Percentiles rank a stretch among this genome's conserved stretches.
Evolutionary conservation across 495 filamentous ascomycete genomes (phyloP).

Genomic region (Xylaria sp.): DNA sequence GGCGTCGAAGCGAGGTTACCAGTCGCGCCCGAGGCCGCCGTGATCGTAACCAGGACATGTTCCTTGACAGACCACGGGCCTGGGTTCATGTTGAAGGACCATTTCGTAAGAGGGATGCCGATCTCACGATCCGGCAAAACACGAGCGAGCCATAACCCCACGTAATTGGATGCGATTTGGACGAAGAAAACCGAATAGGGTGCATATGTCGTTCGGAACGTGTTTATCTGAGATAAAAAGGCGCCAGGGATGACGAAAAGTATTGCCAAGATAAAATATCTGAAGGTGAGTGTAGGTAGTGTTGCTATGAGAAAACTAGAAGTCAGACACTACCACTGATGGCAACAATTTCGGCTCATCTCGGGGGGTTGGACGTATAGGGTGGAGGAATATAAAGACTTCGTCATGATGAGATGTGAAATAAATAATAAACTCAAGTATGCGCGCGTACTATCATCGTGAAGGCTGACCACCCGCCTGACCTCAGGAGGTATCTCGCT

Average conservation of each 20-base stretch:
- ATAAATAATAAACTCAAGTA: not conserved
- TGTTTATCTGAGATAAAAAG: conserved; percentile 60
- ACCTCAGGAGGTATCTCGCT: conserved; percentile 57
- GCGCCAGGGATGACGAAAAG: conserved; percentile 62
- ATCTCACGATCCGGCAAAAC: conserved; percentile 55
- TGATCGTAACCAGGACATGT: conserved; percentile 63
- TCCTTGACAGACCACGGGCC: conserved; percentile 65
- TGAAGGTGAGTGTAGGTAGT: conserved; percentile 61
- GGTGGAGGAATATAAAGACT: too few relatives aligned
- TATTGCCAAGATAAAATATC: conserved; percentile 60
- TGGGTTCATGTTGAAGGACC: conserved; percentile 61
- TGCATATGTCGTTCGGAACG: conserved; percentile 60
- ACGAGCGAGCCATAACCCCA: conserved; percentile 59
- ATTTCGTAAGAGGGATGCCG: conserved; percentile 54
- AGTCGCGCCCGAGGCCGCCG: conserved; percentile 61
- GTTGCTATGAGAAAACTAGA: conserved; percentile 31
- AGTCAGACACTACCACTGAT: conserved; percentile 1
- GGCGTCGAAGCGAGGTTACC: conserved; percentile 57
- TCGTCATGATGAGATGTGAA: too few relatives aligned
- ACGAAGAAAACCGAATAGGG: conserved; percentile 67
- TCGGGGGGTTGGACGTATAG: not conserved
- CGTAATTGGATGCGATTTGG: conserved; percentile 62
- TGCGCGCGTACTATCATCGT: conserved; percentile 49
- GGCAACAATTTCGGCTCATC: not conserved
- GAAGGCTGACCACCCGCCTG: conserved; percentile 59